Evolutionary conservation across 805 yeast genomes (phyloP), one percentile per base, ranked within the genome.

Genomic region (Pichia californica): DNA sequence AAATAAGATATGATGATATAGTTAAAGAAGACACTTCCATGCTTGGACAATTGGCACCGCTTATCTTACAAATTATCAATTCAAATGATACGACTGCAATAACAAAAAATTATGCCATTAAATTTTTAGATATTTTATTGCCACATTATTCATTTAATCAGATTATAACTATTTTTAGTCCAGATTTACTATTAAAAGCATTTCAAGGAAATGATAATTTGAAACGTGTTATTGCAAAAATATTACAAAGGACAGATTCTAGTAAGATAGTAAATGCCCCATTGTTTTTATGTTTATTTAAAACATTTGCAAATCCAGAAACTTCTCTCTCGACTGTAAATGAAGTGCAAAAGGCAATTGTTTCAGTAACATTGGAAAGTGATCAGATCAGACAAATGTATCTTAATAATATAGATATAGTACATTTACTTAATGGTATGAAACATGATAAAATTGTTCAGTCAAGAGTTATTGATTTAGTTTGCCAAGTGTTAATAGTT

Each of bases 381-480:
- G 62, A 58, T 19, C 50, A 62, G 28, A 49, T 66, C 13, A 53
- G 59, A 39, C 52, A 64, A 28, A 42, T 64, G 37, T 38, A 67
- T 10, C 42, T 55, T 5, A 54, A 63, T 1, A 51, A 54, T 31
- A 6, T 16, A 10, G 61, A 55, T 25, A 50, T 61, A 18, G 36
- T 54, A 16, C 42, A 43, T 4, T 29, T 55, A 10, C 45, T 67
- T 31, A 19, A 32, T 4, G 34, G 47, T 19, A 56, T 60, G 51
- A 53, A 55, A 33, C 26, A 27, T 7, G 55, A 63, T 35, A 52
- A 57, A 2, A 49, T 52, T 13, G 50, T 54, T 7, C 51, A 54
- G 36, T 55, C 63, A 15, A 54, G 66, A 41, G 49, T 64, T 3
- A 57, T 62, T 45, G 66, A 58, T 39, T 47, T 66, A 31, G 36